Base-by-base conservation (phyloP, 192 early-diverging fungal genomes). In the Umbelopsis vinacea region DNA sequence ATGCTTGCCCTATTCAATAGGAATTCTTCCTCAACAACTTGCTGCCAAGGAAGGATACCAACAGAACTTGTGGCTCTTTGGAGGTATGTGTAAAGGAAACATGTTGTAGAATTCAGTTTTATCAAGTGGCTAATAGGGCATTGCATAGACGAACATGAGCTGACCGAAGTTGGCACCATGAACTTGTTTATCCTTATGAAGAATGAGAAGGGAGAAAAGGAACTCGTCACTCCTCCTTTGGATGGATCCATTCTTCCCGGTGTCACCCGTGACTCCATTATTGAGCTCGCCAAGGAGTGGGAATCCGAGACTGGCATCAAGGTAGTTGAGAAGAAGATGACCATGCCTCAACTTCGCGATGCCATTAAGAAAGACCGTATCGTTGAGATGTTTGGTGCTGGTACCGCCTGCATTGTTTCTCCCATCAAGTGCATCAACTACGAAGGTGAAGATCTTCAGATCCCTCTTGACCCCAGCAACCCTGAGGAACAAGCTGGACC, bases 121-220 rank as follows among this genome's bases (percentile, higher is more conserved):
- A 17, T 6, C 10, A 1, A 10, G 10, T n/a, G 48, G 15, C 21
- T 50, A 19, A 50, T 19, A 15, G 5, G 11, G 6, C 40, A 50
- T 50, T 50, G 15, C n/a, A 38, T 15, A 38, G 69, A 85, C 22
- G 85, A 97, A 21, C 84, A 93, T 74, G 83, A 91, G 75, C 81
- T 98, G 60, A 98, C 95, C 57, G 97, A 98, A 83, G 96, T 98
- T 45, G 97, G 97, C 38, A 96, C 97, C 35, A 97, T 97, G 95
- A 98, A 98, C 87, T 89, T 93, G 78, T 98, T 98, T 85, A 87
- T 93, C 38, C 86, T 84, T 82, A 94, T 92, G 92, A 92, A 87
- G 74, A 95, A 94, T 83, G 90, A 92, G 57, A 52, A 88, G 46
- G 94, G 93, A 57, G 89, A 96, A 76, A 81, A 46, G 14, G 95